phyloP scores from a whole-genome alignment of 2,329 filamentous ascomycete species.

The Neopestalotiopsis sp. region DNA sequence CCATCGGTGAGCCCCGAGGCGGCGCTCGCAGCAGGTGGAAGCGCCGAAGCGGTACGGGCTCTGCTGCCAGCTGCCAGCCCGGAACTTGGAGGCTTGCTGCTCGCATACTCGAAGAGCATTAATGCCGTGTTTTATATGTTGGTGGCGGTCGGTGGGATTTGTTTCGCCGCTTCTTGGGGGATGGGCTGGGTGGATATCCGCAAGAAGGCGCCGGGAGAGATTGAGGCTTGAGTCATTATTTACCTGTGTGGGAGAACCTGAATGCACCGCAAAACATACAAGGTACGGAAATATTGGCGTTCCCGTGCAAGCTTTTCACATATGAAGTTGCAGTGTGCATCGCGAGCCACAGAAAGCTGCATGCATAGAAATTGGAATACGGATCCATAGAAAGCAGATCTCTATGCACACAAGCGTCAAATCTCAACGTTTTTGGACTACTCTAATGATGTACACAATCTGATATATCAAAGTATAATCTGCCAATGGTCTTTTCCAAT shows the following conservation, averaged over 20 bases:
- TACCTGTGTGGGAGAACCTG: background rate
- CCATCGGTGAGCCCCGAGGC: conserved; percentile 31
- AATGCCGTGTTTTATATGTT: conserved; percentile 34
- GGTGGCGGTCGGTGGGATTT: conserved; percentile 26
- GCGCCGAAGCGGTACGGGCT: conserved; percentile 33
- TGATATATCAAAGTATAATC: no score
- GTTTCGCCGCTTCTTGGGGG: conserved; percentile 21
- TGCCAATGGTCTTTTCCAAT: no score
- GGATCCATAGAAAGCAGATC: no score
- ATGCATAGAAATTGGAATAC: no score
- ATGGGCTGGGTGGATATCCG: conserved; percentile 16
- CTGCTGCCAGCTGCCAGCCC: conserved; percentile 31
- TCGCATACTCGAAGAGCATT: conserved; percentile 30
- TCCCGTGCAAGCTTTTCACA: background rate
- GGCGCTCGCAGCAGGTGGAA: conserved; percentile 33
- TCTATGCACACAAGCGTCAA: no score
- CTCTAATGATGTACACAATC: no score
- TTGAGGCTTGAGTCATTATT: background rate
- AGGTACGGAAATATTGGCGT: background rate
- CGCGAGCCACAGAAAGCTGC: no score
- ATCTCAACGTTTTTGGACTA: no score
- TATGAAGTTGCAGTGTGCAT: background rate
- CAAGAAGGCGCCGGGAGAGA: background rate
- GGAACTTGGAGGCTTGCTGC: conserved; percentile 31
- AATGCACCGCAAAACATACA: background rate